Conservation (phyloP, 768 basidiomycete genomes). For the Pleurotus sapidus region DNA sequence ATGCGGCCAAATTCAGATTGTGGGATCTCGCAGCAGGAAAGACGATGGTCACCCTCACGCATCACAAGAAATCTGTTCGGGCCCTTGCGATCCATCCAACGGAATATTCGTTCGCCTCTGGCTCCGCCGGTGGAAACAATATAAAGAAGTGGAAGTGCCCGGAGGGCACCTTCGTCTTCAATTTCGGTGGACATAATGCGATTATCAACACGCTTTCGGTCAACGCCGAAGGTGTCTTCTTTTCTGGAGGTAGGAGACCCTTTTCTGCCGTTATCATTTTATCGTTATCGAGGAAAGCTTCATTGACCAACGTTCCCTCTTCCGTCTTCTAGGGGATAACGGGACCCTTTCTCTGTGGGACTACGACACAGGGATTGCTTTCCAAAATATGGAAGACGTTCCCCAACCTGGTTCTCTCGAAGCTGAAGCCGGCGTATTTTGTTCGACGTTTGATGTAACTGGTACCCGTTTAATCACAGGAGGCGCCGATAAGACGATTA, state of each 20-base stretch:
- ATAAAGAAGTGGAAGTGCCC: conserved; percentile 99
- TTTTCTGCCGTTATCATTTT: conserved; percentile 6
- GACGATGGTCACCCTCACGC: conserved; percentile 94
- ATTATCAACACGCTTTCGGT: conserved; percentile 96
- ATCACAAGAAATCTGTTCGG: conserved; percentile 98
- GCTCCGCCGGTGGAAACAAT: conserved; percentile 97
- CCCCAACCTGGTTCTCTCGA: conserved; percentile 98
- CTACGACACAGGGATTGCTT: conserved; percentile 89
- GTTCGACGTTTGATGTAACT: conserved; percentile 94
- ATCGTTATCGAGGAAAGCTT: background rate
- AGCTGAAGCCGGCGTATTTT: conserved; percentile 95
- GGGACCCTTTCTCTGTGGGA: conserved; percentile 93
- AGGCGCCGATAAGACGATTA: conserved; percentile 98
- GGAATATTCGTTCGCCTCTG: conserved; percentile 95
- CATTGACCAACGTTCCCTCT: background rate
- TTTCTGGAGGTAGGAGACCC: conserved; percentile 78
- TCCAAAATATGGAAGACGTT: conserved; percentile 91
- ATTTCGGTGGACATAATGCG: conserved; percentile 94
- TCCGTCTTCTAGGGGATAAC: conserved; percentile 69
- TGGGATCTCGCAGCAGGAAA: conserved; percentile 99
- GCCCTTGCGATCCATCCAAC: conserved; percentile 93
- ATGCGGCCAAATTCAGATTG: conserved; percentile 42
- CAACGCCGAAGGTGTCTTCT: conserved; percentile 95
- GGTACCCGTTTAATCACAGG: conserved; percentile 94
- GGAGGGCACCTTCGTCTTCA: conserved; percentile 93